Conservation (phyloP, 148 eudicot genomes). For the Salicornia ramosissima region DNA sequence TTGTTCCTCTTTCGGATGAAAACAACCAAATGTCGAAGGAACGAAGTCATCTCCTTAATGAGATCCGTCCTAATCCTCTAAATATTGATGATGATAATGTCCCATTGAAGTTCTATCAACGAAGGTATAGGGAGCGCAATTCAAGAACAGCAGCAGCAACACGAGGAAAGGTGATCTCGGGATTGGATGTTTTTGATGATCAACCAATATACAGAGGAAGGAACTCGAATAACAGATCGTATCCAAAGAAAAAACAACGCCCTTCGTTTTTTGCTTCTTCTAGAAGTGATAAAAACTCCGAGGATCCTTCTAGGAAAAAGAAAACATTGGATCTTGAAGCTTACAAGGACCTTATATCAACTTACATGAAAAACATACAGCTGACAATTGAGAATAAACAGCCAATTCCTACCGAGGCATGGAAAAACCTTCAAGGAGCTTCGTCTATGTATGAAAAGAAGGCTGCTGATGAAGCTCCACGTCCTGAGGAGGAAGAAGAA, state of each 20-base stretch:
- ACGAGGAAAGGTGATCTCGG: conserved; percentile 29
- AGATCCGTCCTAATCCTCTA: conserved; percentile 30
- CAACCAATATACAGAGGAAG: conserved; percentile 30
- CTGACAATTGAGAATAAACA: conserved; percentile 55
- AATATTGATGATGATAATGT: conserved; percentile 33
- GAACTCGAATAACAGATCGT: conserved; percentile 16
- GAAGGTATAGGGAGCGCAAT: conserved; percentile 17
- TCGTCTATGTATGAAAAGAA: conserved; percentile 36
- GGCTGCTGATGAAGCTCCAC: conserved; percentile 32
- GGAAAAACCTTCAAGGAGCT: conserved; percentile 59
- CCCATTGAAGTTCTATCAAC: conserved; percentile 31
- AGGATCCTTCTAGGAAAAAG: conserved; percentile 36
- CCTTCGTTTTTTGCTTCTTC: conserved; percentile 17
- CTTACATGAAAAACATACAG: conserved; percentile 82
- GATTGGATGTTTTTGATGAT: conserved; percentile 29
- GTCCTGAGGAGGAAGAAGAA: conserved; percentile 22
- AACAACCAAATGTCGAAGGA: conserved; percentile 26
- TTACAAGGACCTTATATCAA: conserved; percentile 66
- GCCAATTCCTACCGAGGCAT: conserved; percentile 61
- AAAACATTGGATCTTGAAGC: conserved; percentile 49
- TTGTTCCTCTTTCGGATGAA: conserved; percentile 36
- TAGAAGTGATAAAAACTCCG: conserved; percentile 41
- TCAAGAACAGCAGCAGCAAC: not conserved
- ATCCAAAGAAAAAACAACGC: conserved; percentile 19
- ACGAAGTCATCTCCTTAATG: conserved; percentile 39